Evolutionary conservation across 148 eudicot genomes (phyloP), one percentile per base, ranked within the genome.

Genomic region (Rhododendron mucronatum): DNA sequence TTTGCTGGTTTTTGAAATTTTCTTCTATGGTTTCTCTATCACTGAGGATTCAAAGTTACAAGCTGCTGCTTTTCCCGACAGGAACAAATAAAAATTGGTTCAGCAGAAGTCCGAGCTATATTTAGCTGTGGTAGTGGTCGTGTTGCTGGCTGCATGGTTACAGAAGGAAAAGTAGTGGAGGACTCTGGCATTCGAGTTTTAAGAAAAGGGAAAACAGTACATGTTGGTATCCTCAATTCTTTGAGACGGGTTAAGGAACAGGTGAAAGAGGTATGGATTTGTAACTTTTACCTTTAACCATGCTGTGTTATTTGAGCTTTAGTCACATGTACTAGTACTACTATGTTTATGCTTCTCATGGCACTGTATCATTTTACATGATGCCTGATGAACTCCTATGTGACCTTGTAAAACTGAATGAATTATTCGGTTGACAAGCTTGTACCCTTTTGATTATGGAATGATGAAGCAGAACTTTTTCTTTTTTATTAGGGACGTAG

Each of bases 71-170:
- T 84, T 67, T 50, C 41, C 84, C 69, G 59, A 67, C 91, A 97
- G 99, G 98, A 97, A 87, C 94, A 93, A 95, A 78, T 97, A 84
- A 84, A 91, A 73, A 94, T 97, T 85, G 99, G 99, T 88, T 65
- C 88, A 63, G 99, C 95, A 74, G 98, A 95, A 88, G 95, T 97
- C 80, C 92, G 98, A 80, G 99, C 99, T 47, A 90, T 91, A 81
- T 97, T 95, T 89, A 97, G 93, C 84, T 95, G 99, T 81, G 98
- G 99, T 37, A 97, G 98, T 85, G 95, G 96, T 45, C 97, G 93
- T 35, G 97, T 95, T 88, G 99, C 99, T 15, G 99, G 99, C 84
- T 97, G 99, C 88, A 97, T 97, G 98, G 95, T 97, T 83, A 92
- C 90, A 3, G 99, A 97, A 82, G 99, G 99, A 79, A 97, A 97